Conservation (phyloP, 768 basidiomycete species). For the Trametes gibbosa region DNA sequence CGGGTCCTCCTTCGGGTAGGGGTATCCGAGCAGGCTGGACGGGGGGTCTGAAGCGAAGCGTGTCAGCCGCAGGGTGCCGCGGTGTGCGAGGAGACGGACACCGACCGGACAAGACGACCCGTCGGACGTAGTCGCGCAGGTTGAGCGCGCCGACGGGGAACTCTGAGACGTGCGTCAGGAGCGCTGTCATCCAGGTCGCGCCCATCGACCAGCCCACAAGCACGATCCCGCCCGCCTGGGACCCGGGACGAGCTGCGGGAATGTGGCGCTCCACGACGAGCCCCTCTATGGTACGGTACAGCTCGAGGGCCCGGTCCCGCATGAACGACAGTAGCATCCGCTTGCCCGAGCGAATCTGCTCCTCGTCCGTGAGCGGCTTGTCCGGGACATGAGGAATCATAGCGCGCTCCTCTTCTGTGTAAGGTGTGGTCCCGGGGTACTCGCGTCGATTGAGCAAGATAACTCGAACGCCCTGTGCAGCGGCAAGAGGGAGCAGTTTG, state of each 20-base stretch:
- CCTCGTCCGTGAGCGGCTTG: not conserved
- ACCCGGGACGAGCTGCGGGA: not conserved
- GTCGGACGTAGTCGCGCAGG: slow-evolving; percentile 2
- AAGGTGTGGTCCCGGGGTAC: slow-evolving; percentile 20
- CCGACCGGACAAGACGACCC: slow-evolving; percentile 11
- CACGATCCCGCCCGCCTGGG: slow-evolving; percentile 3
- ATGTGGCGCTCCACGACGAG: slow-evolving; percentile 2
- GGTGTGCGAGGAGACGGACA: not conserved
- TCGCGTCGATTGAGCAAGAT: slow-evolving; percentile 22
- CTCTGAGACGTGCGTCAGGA: slow-evolving; percentile 1
- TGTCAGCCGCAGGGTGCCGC: not conserved
- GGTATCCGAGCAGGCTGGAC: slow-evolving; percentile 1
- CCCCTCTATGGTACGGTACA: not conserved
- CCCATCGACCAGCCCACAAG: slow-evolving; percentile 17
- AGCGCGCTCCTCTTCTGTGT: slow-evolving; percentile 13
- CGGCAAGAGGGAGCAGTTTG: slow-evolving; percentile 15
- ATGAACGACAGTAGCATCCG: slow-evolving; percentile 4
- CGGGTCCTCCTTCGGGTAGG: not conserved
- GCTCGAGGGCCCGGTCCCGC: slow-evolving; percentile 4
- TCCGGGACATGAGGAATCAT: not conserved
- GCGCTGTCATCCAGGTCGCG: slow-evolving; percentile 1
- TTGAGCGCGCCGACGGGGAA: not conserved
- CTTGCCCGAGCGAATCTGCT: not conserved
- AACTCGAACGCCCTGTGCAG: slow-evolving; percentile 15
- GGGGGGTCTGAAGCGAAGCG: not conserved